Conservation (phyloP, 2,329 filamentous ascomycete species). For the Lachnellula subtilissima region DNA sequence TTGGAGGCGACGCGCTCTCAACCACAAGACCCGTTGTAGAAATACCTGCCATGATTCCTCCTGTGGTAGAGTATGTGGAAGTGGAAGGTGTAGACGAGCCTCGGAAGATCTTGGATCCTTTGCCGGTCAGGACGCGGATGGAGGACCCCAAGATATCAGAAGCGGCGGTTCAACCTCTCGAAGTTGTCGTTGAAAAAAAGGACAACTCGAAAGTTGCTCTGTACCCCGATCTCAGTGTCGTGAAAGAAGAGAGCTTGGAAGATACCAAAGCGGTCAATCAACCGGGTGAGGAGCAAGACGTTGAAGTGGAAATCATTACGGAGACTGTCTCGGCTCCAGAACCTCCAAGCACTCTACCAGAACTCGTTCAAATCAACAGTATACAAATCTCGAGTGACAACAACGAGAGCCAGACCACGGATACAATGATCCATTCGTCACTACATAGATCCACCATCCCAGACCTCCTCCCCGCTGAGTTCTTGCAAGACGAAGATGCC, state of each 20-base stretch:
- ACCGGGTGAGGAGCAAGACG: constrained; percentile 7
- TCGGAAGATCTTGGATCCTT: background rate
- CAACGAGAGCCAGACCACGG: background rate
- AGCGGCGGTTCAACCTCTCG: background rate
- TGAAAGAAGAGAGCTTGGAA: background rate
- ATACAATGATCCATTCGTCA: background rate
- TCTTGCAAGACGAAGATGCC: constrained; percentile 24
- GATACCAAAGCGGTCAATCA: background rate
- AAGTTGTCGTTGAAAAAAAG: background rate
- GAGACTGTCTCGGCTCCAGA: background rate
- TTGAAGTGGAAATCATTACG: constrained; percentile 2
- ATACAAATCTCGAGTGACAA: background rate
- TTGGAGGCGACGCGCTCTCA: constrained; percentile 11
- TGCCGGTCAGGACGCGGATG: background rate
- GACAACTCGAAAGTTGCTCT: no score
- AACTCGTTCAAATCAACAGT: background rate
- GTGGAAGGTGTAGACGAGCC: background rate
- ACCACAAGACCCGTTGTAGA: constrained; percentile 22
- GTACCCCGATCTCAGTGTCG: background rate
- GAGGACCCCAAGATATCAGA: background rate
- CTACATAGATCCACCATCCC: constrained; percentile 16
- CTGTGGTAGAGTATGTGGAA: background rate
- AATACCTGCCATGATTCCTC: constrained; percentile 15
- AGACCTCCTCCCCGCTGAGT: constrained; percentile 27
- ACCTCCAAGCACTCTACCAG: background rate